phyloP scores from a whole-genome alignment of 2,329 filamentous ascomycete species.

The Ascochyta rabiei region DNA sequence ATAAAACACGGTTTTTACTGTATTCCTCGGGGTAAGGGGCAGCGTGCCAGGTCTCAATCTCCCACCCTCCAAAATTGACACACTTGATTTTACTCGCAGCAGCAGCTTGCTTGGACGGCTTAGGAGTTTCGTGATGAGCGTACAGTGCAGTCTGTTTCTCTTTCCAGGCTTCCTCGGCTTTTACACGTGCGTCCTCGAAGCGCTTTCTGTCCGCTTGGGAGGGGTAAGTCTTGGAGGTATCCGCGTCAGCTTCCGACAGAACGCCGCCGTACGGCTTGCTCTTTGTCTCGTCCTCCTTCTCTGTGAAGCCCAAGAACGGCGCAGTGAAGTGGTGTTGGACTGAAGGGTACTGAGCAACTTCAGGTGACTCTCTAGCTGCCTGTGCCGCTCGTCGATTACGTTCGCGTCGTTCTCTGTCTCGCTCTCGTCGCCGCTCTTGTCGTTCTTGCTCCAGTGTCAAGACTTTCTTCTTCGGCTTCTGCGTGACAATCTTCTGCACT shows the following conservation, averaged over 20 bases:
- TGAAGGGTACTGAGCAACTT: slow-evolving; percentile 62
- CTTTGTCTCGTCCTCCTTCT: slow-evolving; percentile 89
- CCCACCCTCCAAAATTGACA: slow-evolving; percentile 96
- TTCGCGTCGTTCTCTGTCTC: slow-evolving; percentile 49
- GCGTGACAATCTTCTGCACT: slow-evolving; percentile 65
- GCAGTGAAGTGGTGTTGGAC: slow-evolving; percentile 71
- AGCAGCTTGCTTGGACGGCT: slow-evolving; percentile 69
- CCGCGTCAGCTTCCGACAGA: slow-evolving; percentile 83
- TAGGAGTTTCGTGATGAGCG: slow-evolving; percentile 65
- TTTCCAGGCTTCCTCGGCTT: slow-evolving; percentile 91
- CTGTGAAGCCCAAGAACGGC: slow-evolving; percentile 86
- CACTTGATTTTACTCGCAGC: slow-evolving; percentile 97
- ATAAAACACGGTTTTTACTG: slow-evolving; percentile 93
- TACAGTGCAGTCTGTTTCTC: slow-evolving; percentile 69
- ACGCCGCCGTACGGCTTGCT: slow-evolving; percentile 96
- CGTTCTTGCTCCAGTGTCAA: slow-evolving; percentile 40
- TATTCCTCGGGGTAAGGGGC: slow-evolving; percentile 98
- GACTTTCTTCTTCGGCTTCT: slow-evolving; percentile 60
- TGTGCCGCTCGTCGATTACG: slow-evolving; percentile 56
- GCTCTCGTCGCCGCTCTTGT: slow-evolving; percentile 41
- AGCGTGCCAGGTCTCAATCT: slow-evolving; percentile 99
- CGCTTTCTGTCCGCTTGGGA: slow-evolving; percentile 78
- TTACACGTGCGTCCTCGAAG: slow-evolving; percentile 88
- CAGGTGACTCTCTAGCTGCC: slow-evolving; percentile 47
- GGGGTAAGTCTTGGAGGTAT: slow-evolving; percentile 88